Evolutionary conservation across 192 early-diverging fungal species (phyloP).

Genomic region (Coemansia sp.): DNA sequence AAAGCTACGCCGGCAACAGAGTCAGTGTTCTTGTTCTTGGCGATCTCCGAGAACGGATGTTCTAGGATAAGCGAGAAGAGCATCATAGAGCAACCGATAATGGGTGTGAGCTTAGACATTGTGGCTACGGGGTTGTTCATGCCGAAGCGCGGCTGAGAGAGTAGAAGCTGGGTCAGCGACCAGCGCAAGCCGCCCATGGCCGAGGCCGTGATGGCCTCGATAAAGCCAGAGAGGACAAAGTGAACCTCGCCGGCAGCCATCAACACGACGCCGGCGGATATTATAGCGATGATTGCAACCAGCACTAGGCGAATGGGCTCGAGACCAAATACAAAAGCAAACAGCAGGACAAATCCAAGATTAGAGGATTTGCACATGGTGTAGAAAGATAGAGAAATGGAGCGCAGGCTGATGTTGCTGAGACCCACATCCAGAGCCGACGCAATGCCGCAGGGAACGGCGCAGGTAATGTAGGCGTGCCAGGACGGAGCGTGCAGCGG

Average conservation of each 20-base stretch:
- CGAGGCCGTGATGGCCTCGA: constrained; percentile 76
- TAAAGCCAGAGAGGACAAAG: constrained; percentile 74
- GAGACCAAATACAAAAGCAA: constrained; percentile 86
- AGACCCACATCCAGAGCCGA: constrained; percentile 89
- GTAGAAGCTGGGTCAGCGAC: constrained; percentile 83
- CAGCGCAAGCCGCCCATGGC: constrained; percentile 86
- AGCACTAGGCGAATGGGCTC: constrained; percentile 73
- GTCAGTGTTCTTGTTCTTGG: constrained; percentile 35
- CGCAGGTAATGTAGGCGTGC: constrained; percentile 65
- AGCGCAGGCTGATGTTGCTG: constrained; percentile 81
- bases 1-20: constrained; percentile 13
- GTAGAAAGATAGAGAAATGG: constrained; percentile 89
- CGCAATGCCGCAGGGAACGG: constrained; percentile 83
- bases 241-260: constrained; percentile 85
- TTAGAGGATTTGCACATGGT: constrained; percentile 85
- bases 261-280: constrained; percentile 77
- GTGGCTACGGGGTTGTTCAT: constrained; percentile 88
- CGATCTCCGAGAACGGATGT: constrained; percentile 38
- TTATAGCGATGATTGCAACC: constrained; percentile 71
- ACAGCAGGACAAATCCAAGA: constrained; percentile 77
- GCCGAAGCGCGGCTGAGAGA: constrained; percentile 71
- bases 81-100: constrained; percentile 68
- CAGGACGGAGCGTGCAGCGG: constrained; percentile 59
- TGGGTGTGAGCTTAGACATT: constrained; percentile 78
- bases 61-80: constrained; percentile 68